Percentiles rank a stretch among this genome's conserved stretches.
phyloP scores from a whole-genome alignment of 305 asterid species.

The Solanum hybrid region DNA sequence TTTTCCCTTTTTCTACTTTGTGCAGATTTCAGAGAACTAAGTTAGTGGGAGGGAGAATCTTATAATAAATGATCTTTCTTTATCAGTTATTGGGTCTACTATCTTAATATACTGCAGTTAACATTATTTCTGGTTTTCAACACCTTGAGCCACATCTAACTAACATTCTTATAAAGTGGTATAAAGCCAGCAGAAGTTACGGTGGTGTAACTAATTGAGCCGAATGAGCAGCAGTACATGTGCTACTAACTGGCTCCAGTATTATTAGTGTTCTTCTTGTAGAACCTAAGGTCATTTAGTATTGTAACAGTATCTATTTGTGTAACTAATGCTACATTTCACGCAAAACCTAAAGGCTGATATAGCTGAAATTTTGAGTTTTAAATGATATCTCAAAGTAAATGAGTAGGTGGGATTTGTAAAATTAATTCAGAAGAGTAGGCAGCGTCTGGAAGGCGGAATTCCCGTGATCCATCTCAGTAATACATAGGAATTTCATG shows the following conservation, averaged over 20 bases:
- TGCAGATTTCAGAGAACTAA: not conserved
- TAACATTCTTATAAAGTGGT: not conserved
- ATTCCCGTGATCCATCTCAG: not conserved
- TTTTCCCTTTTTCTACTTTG: not conserved
- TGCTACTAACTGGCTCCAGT: not conserved
- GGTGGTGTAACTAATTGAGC: not conserved
- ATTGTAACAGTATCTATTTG: not conserved
- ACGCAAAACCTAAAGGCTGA: not conserved
- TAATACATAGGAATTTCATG: not conserved
- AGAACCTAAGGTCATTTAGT: not conserved
- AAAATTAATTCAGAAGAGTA: not conserved
- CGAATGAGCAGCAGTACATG: not conserved
- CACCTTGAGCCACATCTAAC: not conserved
- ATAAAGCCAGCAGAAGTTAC: not conserved
- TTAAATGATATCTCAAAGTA: not conserved
- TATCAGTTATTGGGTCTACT: not conserved
- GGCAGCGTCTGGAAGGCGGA: not conserved
- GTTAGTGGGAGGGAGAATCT: not conserved
- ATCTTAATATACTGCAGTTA: not conserved
- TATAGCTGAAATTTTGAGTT: not conserved
- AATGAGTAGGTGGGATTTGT: not conserved
- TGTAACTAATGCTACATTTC: not conserved
- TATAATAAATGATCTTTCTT: not conserved
- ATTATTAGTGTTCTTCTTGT: not conserved
- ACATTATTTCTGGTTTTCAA: not conserved